Percentiles rank a stretch among this genome's conserved stretches.
phyloP scores from a whole-genome alignment of 2,329 filamentous ascomycete genomes.

The Rhinocladiella mackenziei region DNA sequence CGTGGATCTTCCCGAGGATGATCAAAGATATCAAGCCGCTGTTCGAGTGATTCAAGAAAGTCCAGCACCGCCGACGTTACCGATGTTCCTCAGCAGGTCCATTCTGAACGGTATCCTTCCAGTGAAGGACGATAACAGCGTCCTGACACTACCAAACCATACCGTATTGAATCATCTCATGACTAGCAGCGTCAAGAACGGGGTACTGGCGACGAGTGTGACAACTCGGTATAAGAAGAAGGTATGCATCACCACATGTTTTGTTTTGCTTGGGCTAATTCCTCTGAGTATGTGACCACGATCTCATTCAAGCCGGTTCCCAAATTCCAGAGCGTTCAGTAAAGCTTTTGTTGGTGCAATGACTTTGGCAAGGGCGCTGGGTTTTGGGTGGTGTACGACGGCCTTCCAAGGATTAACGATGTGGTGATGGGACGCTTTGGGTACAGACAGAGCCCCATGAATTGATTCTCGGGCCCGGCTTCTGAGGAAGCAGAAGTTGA shows the following conservation, averaged over 20 bases:
- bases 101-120: slow-evolving; percentile 87
- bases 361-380: background rate
- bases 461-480: background rate
- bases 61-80: slow-evolving; percentile 78
- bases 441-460: background rate
- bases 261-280: background rate
- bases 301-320: slow-evolving; percentile 92
- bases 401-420: slow-evolving; percentile 5
- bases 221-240: slow-evolving; percentile 98
- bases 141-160: slow-evolving; percentile 94
- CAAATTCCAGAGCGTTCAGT: slow-evolving; percentile 11
- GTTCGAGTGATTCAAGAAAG: slow-evolving; percentile 71
- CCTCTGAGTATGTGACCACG: slow-evolving; percentile 80
- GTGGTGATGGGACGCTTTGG: slow-evolving; percentile 1
- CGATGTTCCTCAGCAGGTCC: slow-evolving; percentile 87
- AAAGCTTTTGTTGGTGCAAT: background rate
- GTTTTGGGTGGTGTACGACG: background rate
- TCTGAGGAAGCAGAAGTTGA: background rate
- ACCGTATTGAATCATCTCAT: slow-evolving; percentile 94
- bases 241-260: slow-evolving; percentile 32
- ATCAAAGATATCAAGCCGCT: slow-evolving; percentile 67
- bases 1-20: slow-evolving; percentile 79
- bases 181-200: slow-evolving; percentile 96
- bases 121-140: slow-evolving; percentile 97
- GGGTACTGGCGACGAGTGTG: slow-evolving; percentile 88